Evolutionary conservation across 352 stramenopile species (phyloP).

Genomic region (Globisporangium rhizosaccharum): DNA sequence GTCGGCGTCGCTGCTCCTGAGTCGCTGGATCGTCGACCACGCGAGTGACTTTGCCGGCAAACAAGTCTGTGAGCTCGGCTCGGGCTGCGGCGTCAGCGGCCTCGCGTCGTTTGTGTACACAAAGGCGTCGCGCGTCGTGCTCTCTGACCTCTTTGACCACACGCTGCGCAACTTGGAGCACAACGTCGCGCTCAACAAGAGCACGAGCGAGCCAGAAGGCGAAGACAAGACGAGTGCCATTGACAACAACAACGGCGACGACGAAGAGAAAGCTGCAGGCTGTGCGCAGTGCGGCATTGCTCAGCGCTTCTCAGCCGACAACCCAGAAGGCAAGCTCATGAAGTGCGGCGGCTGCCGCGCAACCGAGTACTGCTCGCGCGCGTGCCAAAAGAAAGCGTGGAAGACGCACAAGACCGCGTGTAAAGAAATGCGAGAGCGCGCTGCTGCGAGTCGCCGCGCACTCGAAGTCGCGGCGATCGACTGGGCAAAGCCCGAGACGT

Average conservation of each 20-base stretch:
- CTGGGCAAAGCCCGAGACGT: slow-evolving; percentile 73
- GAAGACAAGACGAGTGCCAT: background rate
- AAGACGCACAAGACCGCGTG: slow-evolving; percentile 82
- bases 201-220: background rate
- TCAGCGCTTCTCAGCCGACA: slow-evolving; percentile 74
- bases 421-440: slow-evolving; percentile 41
- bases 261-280: slow-evolving; percentile 34
- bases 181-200: slow-evolving; percentile 76
- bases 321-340: slow-evolving; percentile 85
- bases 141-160: slow-evolving; percentile 83
- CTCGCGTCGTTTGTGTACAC: slow-evolving; percentile 78
- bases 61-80: slow-evolving; percentile 76
- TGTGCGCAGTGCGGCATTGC: slow-evolving; percentile 65
- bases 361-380: slow-evolving; percentile 79
- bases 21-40: slow-evolving; percentile 78
- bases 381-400: slow-evolving; percentile 85
- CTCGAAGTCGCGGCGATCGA: slow-evolving; percentile 74
- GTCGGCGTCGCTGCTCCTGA: slow-evolving; percentile 83
- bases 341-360: slow-evolving; percentile 69
- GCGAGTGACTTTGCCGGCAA: slow-evolving; percentile 58
- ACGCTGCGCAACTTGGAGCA: slow-evolving; percentile 79
- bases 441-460: slow-evolving; percentile 8
- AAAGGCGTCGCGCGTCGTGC: slow-evolving; percentile 58
- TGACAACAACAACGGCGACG: background rate
- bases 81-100: slow-evolving; percentile 79